Evolutionary conservation across 140 eudicot species (phyloP), one percentile per base, ranked within the genome.

Genomic region (Senecio squalidus): DNA sequence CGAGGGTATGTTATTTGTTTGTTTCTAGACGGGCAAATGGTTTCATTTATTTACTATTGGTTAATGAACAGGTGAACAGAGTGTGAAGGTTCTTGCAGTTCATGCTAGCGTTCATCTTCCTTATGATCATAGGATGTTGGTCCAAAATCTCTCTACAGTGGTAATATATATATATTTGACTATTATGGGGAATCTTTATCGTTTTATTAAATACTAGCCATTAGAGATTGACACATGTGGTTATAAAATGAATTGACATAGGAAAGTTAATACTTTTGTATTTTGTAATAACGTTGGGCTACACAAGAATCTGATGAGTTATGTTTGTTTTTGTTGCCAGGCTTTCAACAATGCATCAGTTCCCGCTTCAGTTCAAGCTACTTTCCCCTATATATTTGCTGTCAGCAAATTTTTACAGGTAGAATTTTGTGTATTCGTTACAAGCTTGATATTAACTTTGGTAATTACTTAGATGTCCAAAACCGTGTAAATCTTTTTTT

Each of bases 341-440:
- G 70, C 81, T 47, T 92, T 86, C 43, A 84, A 84, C 82, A 82
- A 82, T 17, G 95, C 95, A 46, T 68, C 96, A 34, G 95, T 92
- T 47, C 89, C 96, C 43, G 81, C 96, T 51, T 81, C 89, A 16
- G 89, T 85, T 67, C 96, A 84, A 79, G 96, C 98, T 57, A 77
- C 98, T 4, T 92, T 79, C 63, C 95, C 94, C 25, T 92, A 92
- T 70, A 61, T 74, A 17, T 87, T 86, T 75, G 88, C 82, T 14
- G 94, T 91, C 61, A 91, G 96, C 92, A 86, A 91, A 74, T 91
- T 83, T 71, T 79, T 91, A 65, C 98, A 91, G 95, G 96, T 86
- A 47, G 20, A 22, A 22, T 1, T 53, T 45, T 72, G 14, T 0
- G 33, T 15, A 34, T 21, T 16, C 27, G 2, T 36, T 9, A 36